Evolutionary conservation across 495 filamentous ascomycete genomes (phyloP), one percentile per base, ranked within the genome.

Genomic region (Poronia punctata): DNA sequence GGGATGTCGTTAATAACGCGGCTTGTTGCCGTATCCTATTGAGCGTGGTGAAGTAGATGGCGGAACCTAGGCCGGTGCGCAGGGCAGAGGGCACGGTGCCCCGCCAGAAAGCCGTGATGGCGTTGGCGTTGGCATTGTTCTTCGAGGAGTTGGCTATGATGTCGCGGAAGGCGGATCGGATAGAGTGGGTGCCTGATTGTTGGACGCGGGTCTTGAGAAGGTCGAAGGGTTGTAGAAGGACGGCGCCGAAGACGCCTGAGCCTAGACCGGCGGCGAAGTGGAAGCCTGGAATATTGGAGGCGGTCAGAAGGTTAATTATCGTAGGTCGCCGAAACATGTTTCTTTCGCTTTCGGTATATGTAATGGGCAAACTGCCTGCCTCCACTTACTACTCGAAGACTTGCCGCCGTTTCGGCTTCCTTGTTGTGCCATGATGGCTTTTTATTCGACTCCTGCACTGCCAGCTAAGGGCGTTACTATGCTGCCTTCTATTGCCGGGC

Each of bases 131-230:
- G n/a, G n/a, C n/a, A n/a, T n/a, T n/a, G n/a, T n/a, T n/a, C n/a
- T n/a, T n/a, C 6, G 66, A 67, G 1, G 66, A 65, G 26, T 55
- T 55, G 16, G 83, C 81, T n/a, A n/a, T n/a, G 52, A 96, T 85
- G 15, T 78, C 66, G 56, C 79, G 79, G 53, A 96, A 57, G 9
- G 84, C 84, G 20, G 69, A 64, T 51, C 79, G 61, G 38, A 95
- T 76, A 10, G 87, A 80, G 43, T 70, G 61, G 16, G 60, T 72
- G 3, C 75, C 74, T 34, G 76, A 74, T 60, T 92, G 86, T 54
- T 99, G 92, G 40, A 97, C 78, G 31, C 93, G 87, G 25, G 83
- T 98, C 68, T 98, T 98, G 62, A 98, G 81, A 15, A 97, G 84
- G 62, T 97, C 92, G 57, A 89, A 86, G 19, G 92, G 92, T 65